Percentiles rank a stretch among this genome's conserved stretches.
phyloP scores from a whole-genome alignment of 2,329 filamentous ascomycete genomes.

The Pseudovirgaria hyperparasitica region DNA sequence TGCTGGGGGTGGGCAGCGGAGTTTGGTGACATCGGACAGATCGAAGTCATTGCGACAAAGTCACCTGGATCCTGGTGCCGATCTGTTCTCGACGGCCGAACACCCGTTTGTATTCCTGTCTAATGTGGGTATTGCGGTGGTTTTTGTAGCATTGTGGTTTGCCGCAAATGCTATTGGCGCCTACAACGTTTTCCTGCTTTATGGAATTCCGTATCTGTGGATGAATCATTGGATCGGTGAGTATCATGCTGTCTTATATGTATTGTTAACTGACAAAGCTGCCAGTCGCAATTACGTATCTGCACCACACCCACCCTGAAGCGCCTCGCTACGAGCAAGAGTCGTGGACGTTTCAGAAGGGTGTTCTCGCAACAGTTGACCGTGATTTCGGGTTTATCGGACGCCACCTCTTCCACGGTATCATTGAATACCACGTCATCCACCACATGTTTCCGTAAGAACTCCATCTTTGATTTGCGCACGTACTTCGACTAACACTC shows the following conservation, averaged over 20 bases:
- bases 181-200: conserved; percentile 45
- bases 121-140: too few species aligned
- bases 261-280: too few species aligned
- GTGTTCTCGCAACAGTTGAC: conserved; percentile 48
- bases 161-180: conserved; percentile 38
- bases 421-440: conserved; percentile 48
- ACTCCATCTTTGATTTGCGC: too few species aligned
- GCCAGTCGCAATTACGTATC: conserved; percentile 63
- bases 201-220: conserved; percentile 52
- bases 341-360: conserved; percentile 47
- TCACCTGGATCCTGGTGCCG: too few species aligned
- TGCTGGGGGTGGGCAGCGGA: conserved; percentile 11
- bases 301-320: conserved; percentile 51
- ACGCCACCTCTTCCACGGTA: conserved; percentile 49
- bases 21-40: neutral
- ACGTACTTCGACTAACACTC: too few species aligned
- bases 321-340: conserved; percentile 44
- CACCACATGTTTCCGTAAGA: conserved; percentile 49
- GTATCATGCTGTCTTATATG: too few species aligned
- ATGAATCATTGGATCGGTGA: conserved; percentile 57
- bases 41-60: neutral
- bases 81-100: too few species aligned
- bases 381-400: conserved; percentile 50
- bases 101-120: too few species aligned
- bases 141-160: too few species aligned